Base-by-base conservation (phyloP, 495 filamentous ascomycete genomes). In the Talaromyces liani region DNA sequence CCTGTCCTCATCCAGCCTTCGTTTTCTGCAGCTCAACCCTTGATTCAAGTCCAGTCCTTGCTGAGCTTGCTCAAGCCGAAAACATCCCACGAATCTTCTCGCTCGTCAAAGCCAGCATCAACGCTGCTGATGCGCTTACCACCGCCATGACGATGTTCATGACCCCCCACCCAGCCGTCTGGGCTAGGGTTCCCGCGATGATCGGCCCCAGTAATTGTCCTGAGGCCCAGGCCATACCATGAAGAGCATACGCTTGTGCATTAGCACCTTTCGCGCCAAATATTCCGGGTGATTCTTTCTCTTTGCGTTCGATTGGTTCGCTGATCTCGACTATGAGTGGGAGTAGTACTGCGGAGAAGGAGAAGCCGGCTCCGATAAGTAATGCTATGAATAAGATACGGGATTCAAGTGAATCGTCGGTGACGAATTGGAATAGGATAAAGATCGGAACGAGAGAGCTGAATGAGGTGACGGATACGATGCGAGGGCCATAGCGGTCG, bases 151-250 rank as follows among this genome's bases (percentile, higher is more conserved):
- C 65, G 47, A 68, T 69, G 9, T 75, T 72, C 78, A 79, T 79
- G 4, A 67, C 71, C 45, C 58, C 65, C 78, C 78, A 80, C 4
- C 77, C 77, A 9, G 67, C 68, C 8, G 60, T 60, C 10, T 77
- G 69, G 18, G 66, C 68, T 20, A 80, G 60, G 2, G 71, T 67
- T 6, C 77, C 79, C 1, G 77, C 75, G 75, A 82, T 80, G 24
- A 88, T 68, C 58, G 87, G 85, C 2, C 87, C 87, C 20, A 87
- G 70, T 3, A 84, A 76, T 51, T 86, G 84, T 4, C 88, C 86
- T 0, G 82, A 79, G 0, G 87, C 85, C 63, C 81, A 88, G 0
- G 83, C 79, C 51, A 78, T 81, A 60, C 84, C 85, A 61, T 82
- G 87, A 9, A 89, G 72, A 0, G 81, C 86, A 66, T 84, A 84